These are phyloP conservation scores for Candida taoyuanica DNA, from an alignment of 805 yeast species.

Conservation along the genomic window DNA sequence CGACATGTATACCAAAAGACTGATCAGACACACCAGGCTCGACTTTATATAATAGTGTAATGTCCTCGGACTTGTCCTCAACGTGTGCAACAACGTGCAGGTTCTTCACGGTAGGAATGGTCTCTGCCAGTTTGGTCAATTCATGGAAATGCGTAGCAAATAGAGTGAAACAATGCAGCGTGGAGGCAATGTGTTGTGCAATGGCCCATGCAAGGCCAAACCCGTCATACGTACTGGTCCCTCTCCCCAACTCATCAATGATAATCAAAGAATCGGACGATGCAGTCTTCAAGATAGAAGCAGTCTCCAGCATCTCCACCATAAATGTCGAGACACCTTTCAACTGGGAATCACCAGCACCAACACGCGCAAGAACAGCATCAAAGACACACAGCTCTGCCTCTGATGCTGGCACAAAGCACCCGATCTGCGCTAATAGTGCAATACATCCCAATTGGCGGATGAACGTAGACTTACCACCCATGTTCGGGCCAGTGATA, in stretches of 20 bases:
- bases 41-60: slow-evolving; percentile 88
- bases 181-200: slow-evolving; percentile 72
- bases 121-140: slow-evolving; percentile 71
- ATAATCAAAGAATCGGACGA: slow-evolving; percentile 75
- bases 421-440: slow-evolving; percentile 83
- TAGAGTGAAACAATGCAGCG: slow-evolving; percentile 71
- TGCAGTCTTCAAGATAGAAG: slow-evolving; percentile 78
- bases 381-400: slow-evolving; percentile 85
- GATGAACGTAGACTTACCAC: slow-evolving; percentile 92
- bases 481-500: slow-evolving; percentile 97
- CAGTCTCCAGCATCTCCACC: slow-evolving; percentile 95
- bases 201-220: slow-evolving; percentile 98
- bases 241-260: slow-evolving; percentile 92
- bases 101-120: slow-evolving; percentile 62
- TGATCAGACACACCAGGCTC: slow-evolving; percentile 94
- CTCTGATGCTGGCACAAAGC: slow-evolving; percentile 74
- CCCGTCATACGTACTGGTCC: slow-evolving; percentile 83
- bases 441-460: slow-evolving; percentile 87
- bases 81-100: slow-evolving; percentile 93
- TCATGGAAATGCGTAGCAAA: slow-evolving; percentile 99
- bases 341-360: slow-evolving; percentile 96
- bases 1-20: slow-evolving; percentile 97
- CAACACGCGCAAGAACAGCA: slow-evolving; percentile 93
- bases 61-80: slow-evolving; percentile 53
- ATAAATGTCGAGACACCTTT: slow-evolving; percentile 95